Evolutionary conservation across 805 yeast species (phyloP).

Genomic region (Pichia cephalocereana): DNA sequence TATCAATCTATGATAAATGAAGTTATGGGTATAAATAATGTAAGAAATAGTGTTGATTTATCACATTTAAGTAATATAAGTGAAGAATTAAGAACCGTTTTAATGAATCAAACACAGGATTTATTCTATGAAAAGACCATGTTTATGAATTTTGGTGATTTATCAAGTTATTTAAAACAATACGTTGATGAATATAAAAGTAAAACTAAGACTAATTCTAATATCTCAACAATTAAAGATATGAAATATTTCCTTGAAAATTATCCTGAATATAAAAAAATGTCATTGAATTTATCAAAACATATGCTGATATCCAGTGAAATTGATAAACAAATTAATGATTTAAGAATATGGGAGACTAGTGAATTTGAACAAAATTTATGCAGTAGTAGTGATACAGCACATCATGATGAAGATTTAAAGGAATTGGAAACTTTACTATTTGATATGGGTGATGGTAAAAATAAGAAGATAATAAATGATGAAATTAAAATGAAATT

Average conservation of each 20-base stretch:
- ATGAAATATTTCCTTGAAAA: conserved; percentile 87
- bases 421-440: conserved; percentile 49
- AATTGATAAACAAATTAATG: conserved; percentile 63
- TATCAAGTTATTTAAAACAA: conserved; percentile 78
- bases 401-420: conserved; percentile 42
- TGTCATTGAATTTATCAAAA: conserved; percentile 81
- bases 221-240: conserved; percentile 73
- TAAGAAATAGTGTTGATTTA: conserved; percentile 59
- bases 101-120: conserved; percentile 61
- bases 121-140: conserved; percentile 68
- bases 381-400: conserved; percentile 45
- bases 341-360: conserved; percentile 64
- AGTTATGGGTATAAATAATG: conserved; percentile 65
- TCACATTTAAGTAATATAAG: conserved; percentile 45
- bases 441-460: conserved; percentile 21
- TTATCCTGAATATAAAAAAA: conserved; percentile 86
- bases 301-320: conserved; percentile 89
- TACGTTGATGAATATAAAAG: conserved; percentile 76
- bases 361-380: conserved; percentile 87
- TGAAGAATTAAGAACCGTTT: conserved; percentile 55
- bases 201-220: conserved; percentile 66
- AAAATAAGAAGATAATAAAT: conserved; percentile 28
- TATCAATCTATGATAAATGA: conserved; percentile 98
- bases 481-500: conserved; percentile 52
- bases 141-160: conserved; percentile 89